Conservation (phyloP, 768 basidiomycete species). For the Erythrobasidium yunnanense region DNA sequence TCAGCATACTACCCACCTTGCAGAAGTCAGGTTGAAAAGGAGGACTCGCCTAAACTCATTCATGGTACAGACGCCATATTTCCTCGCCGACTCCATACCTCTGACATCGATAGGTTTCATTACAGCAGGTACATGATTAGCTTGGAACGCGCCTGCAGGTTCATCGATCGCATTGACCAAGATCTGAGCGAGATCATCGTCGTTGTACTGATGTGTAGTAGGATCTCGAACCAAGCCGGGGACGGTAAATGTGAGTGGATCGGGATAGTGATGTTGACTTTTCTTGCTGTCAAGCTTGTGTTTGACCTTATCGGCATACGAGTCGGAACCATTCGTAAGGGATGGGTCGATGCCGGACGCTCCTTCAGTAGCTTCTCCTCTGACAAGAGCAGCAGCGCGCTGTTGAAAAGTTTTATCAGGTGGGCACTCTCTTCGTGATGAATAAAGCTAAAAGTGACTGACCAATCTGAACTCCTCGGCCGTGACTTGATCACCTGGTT, state of each 20-base stretch:
- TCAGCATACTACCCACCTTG: too few relatives aligned
- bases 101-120: constrained; percentile 52
- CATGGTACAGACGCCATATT: constrained; percentile 58
- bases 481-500: not conserved
- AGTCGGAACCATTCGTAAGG: too few relatives aligned
- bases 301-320: too few relatives aligned
- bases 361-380: too few relatives aligned
- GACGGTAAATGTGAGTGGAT: not conserved
- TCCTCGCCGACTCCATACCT: constrained; percentile 21
- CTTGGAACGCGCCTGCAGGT: constrained; percentile 21
- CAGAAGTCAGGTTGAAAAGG: too few relatives aligned
- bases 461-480: not conserved
- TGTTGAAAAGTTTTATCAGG: too few relatives aligned
- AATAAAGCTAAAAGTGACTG: not conserved
- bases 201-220: not conserved
- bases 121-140: not conserved
- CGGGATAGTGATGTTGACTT: too few relatives aligned
- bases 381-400: too few relatives aligned
- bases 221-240: not conserved
- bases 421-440: not conserved
- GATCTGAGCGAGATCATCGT: constrained; percentile 21
- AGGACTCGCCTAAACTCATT: too few relatives aligned
- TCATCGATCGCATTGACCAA: constrained; percentile 7
- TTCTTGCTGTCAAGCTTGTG: too few relatives aligned
- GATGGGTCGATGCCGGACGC: too few relatives aligned